Evolutionary conservation across 306 rosid genomes (phyloP), one percentile per base, ranked within the genome.

Genomic region (Castanea sativa): DNA sequence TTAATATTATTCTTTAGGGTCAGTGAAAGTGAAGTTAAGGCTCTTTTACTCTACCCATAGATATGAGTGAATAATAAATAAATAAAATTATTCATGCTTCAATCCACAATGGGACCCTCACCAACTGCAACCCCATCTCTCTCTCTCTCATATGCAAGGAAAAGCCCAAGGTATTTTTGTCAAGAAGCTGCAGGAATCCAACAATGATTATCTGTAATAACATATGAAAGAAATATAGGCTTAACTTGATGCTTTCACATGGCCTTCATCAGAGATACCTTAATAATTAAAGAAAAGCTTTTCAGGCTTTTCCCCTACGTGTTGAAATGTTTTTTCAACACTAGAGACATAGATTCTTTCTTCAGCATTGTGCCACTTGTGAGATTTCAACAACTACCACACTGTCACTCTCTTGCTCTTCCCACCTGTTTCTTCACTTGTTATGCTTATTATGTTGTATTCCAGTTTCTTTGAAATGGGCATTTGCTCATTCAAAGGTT

Each of bases 171-270:
- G 72, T 56, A 30, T 68, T 79, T 75, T 75, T 79, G 77, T 79
- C 75, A 74, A 75, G 69, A 70, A 79, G 81, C 45, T 41, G 45
- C 75, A 75, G 75, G 65, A 83, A 38, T 38, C 77, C 77, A 75
- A 70, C 58, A 74, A 64, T 79, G 71, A 68, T 74, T 75, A 43
- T 76, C 81, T 55, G 71, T 30, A 69, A 69, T 61, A 53, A 69
- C 68, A 51, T 35, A 74, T 52, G 69, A 58, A 68, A 74, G 13
- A 19, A 63, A 79, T 71, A 80, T 45, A 64, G 70, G 51, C 51
- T 59, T 77, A 53, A 21, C 38, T 12, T 67, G 76, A 68, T 74
- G 76, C 68, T 83, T 74, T 74, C 76, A 57, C 80, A 58, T 51
- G 68, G 59, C 18, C 71, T 71, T 72, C 16, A 12, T 41, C 51